These are phyloP conservation scores for Stephania cephalantha DNA, from an alignment of 164 flowering plant species.

Conservation along the genomic window DNA sequence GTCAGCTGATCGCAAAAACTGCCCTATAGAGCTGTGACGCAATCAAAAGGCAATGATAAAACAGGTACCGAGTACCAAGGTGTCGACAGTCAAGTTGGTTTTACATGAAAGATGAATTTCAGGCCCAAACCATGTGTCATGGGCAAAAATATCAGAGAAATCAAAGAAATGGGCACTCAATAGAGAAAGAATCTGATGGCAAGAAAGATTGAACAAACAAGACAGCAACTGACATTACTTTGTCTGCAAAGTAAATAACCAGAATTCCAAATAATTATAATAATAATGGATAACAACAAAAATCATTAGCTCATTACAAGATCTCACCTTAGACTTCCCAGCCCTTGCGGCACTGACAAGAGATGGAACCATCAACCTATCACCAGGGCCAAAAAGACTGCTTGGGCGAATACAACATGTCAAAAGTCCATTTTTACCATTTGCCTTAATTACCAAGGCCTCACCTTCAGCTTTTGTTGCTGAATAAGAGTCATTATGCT, in stretches of 20 bases:
- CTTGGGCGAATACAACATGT: conserved; percentile 98
- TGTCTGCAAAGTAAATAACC: background rate
- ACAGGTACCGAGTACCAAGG: background rate
- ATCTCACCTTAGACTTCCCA: conserved; percentile 78
- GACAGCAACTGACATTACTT: background rate
- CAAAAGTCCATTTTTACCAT: conserved; percentile 73
- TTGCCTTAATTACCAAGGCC: conserved; percentile 64
- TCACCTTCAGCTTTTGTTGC: conserved; percentile 97
- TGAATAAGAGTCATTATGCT: conserved; percentile 91
- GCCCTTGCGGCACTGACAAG: conserved; percentile 85
- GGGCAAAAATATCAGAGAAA: background rate
- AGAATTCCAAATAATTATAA: background rate
- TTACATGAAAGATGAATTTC: background rate
- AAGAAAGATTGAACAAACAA: background rate
- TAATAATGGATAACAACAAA: too few species aligned
- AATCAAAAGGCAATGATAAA: background rate
- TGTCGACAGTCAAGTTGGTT: background rate
- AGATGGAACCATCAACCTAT: conserved; percentile 84
- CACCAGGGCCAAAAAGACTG: conserved; percentile 98
- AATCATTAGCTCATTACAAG: conserved; percentile 2
- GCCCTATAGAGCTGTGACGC: background rate
- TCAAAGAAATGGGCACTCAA: background rate
- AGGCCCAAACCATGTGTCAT: background rate
- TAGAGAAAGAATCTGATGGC: background rate
- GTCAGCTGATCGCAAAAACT: too few species aligned